Evolutionary conservation across 176 grass and related monocot species (phyloP).

Genomic region (Alopecurus myosuroides): DNA sequence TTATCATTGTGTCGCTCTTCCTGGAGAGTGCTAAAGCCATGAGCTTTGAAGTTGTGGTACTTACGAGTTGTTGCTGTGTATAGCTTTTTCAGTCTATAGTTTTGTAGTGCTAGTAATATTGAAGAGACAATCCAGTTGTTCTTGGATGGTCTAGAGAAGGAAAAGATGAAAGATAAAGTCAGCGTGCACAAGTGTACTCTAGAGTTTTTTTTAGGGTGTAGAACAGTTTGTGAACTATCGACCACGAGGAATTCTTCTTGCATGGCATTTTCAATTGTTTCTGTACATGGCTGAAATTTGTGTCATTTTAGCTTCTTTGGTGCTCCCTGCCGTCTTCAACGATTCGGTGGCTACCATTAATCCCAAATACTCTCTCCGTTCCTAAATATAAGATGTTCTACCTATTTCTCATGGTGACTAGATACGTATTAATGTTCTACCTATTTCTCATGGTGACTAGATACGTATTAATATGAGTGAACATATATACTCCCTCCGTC

Average conservation of each 20-base stretch:
- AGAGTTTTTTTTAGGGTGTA: background rate
- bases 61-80: background rate
- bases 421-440: too few relatives aligned
- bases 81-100: constrained; percentile 9
- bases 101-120: constrained; percentile 3
- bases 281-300: background rate
- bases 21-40: constrained; percentile 12
- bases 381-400: too few relatives aligned
- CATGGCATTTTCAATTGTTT: background rate
- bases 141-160: background rate
- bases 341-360: background rate
- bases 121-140: constrained; percentile 14
- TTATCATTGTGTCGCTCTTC: background rate
- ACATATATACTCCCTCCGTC: too few relatives aligned
- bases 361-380: too few relatives aligned
- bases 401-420: too few relatives aligned
- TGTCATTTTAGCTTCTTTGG: background rate
- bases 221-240: constrained; percentile 4
- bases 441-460: too few relatives aligned
- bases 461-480: too few relatives aligned
- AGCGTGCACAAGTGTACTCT: background rate
- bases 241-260: background rate
- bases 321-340: background rate
- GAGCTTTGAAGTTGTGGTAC: background rate
- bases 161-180: background rate